phyloP scores from a whole-genome alignment of 2,329 filamentous ascomycete species.

The Xylaria sp. region DNA sequence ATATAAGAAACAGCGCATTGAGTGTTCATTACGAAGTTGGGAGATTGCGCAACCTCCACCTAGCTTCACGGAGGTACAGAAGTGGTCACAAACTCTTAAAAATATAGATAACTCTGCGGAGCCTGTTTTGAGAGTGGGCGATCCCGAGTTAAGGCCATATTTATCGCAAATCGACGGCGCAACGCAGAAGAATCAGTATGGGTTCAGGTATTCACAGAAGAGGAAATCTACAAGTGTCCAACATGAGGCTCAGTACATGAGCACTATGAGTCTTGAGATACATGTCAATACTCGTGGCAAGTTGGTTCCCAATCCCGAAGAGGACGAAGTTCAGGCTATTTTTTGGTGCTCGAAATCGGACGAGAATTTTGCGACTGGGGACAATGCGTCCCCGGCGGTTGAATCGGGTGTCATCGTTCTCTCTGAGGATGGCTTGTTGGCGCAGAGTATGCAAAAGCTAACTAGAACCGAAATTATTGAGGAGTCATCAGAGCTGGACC shows the following conservation, averaged over 20 bases:
- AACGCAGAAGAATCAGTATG: slow-evolving; percentile 82
- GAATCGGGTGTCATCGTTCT: slow-evolving; percentile 79
- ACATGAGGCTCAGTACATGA: slow-evolving; percentile 94
- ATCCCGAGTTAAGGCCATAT: slow-evolving; percentile 49
- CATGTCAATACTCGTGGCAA: slow-evolving; percentile 88
- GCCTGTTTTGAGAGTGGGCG: slow-evolving; percentile 38
- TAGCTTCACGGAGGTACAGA: slow-evolving; percentile 71
- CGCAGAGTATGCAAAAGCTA: slow-evolving; percentile 70
- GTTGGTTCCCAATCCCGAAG: slow-evolving; percentile 86
- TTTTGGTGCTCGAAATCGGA: slow-evolving; percentile 92
- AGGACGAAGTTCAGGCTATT: slow-evolving; percentile 87
- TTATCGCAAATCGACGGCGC: slow-evolving; percentile 89
- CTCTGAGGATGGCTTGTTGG: slow-evolving; percentile 68
- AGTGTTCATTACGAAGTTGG: slow-evolving; percentile 77
- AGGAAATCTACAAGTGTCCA: slow-evolving; percentile 78
- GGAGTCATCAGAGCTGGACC: slow-evolving; percentile 82
- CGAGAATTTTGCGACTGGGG: slow-evolving; percentile 65
- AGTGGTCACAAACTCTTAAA: slow-evolving; percentile 68
- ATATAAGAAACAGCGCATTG: slow-evolving; percentile 62
- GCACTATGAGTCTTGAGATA: slow-evolving; percentile 91
- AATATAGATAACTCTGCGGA: slow-evolving; percentile 33
- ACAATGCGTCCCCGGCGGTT: slow-evolving; percentile 58
- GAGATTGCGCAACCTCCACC: slow-evolving; percentile 79
- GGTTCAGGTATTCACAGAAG: slow-evolving; percentile 87
- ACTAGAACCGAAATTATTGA: slow-evolving; percentile 72